Evolutionary conservation across 2,329 filamentous ascomycete genomes (phyloP), one percentile per base, ranked within the genome.

Genomic region (Phyllosticta citrichinensis): DNA sequence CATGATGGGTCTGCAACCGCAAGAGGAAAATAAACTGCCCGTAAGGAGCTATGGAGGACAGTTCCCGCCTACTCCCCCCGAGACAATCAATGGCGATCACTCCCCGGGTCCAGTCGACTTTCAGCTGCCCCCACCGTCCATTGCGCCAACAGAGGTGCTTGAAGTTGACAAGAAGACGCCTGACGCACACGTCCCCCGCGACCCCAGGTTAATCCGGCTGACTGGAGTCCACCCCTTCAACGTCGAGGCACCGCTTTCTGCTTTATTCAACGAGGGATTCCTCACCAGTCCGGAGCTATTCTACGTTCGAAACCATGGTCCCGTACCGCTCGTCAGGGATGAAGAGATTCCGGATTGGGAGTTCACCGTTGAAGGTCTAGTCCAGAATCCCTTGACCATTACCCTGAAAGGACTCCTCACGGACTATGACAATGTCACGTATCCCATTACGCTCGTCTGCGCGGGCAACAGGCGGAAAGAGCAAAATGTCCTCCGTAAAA

Each of bases 161-260:
- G 79, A 85, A n/a, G 75, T 89, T 68, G 91, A 96, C 70, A 79
- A 88, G 64, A 87, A 88, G 64, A 97, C 91, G 0, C 92, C 92
- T 9, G 92, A 97, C 69, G 79, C 75, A 65, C 89, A 93, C 77
- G 88, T 97, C 20, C 81, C 86, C 22, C 81, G 92, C 71, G 91
- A 96, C 74, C 80, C 87, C 0, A 82, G 91, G 51, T 79, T 97
- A 17, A 94, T 97, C 65, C 83, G 92, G 57, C 78, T 97, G 14
- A 97, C 92, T 11, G 92, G 92, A 24, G 82, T 89, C 5, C 92
- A 96, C 73, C 92, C 92, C 0, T 96, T 95, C 78, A 97, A 97
- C 67, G 87, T 89, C 56, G 92, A 97, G 74, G 83, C 92, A 10
- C 91, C 92, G 0, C 76, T 97, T 9, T 89, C 84, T 60, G 84